Evolutionary conservation across 2,329 filamentous ascomycete genomes (phyloP).

Genomic region (Byssothecium circinans): DNA sequence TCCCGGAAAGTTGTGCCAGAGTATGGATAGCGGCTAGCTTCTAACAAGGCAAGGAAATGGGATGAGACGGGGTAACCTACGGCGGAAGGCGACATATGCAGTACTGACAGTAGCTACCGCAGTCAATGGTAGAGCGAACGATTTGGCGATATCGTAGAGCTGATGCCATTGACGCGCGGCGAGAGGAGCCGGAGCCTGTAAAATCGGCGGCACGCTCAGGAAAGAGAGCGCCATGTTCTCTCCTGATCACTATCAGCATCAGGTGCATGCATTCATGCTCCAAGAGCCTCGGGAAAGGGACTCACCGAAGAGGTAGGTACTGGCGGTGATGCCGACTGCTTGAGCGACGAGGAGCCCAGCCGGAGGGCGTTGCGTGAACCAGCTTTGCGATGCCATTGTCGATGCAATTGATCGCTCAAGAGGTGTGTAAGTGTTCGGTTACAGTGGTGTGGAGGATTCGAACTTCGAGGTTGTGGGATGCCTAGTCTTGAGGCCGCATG

Average conservation of each 20-base stretch:
- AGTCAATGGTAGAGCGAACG: conserved; percentile 45
- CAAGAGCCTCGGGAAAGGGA: not conserved
- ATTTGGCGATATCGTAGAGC: conserved; percentile 46
- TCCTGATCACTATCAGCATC: conserved; percentile 23
- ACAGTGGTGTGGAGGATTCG: too few species aligned
- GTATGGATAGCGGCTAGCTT: too few species aligned
- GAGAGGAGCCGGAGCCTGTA: conserved; percentile 58
- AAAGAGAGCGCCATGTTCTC: conserved; percentile 44
- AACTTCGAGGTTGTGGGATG: too few species aligned
- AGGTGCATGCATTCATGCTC: not conserved
- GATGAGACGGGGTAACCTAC: conserved; percentile 20
- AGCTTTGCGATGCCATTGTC: not conserved
- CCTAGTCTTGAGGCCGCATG: too few species aligned
- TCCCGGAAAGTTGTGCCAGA: too few species aligned
- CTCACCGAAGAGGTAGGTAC: conserved; percentile 51
- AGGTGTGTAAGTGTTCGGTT: not conserved
- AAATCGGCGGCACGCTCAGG: conserved; percentile 55
- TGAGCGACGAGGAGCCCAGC: conserved; percentile 51
- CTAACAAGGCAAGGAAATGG: too few species aligned
- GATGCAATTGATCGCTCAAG: not conserved
- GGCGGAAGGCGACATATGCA: conserved; percentile 51
- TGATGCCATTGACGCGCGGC: conserved; percentile 59
- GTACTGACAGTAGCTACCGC: conserved; percentile 48
- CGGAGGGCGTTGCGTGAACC: not conserved
- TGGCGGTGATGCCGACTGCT: conserved; percentile 54